Percentiles rank a stretch among this genome's conserved stretches.
Conservation (phyloP, 2,329 filamentous ascomycete genomes). For the Penicillium corylophilum region DNA sequence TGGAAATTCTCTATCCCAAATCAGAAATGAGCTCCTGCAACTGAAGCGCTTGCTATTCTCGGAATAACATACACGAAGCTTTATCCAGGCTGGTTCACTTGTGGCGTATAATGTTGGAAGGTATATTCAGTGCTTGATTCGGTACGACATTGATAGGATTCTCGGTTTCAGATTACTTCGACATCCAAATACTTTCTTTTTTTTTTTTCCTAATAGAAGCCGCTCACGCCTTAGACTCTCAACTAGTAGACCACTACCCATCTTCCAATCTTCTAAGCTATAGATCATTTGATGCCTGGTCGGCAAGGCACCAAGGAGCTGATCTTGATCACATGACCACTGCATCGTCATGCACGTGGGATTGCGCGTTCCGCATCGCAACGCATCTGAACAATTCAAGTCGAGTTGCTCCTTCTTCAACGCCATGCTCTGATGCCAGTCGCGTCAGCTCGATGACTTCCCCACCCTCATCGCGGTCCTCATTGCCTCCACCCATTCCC, state of each 20-base stretch:
- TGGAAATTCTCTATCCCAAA: too few relatives aligned
- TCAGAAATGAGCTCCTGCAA: neutral
- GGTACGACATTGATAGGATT: neutral
- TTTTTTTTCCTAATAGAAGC: too few relatives aligned
- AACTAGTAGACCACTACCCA: too few relatives aligned
- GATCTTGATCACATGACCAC: slow-evolving; percentile 11
- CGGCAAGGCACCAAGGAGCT: neutral
- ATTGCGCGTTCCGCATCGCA: slow-evolving; percentile 13
- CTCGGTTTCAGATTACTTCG: too few relatives aligned
- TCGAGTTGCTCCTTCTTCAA: slow-evolving; percentile 6
- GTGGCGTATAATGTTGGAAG: too few relatives aligned
- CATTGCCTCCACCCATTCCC: slow-evolving; percentile 45
- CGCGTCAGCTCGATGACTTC: slow-evolving; percentile 34
- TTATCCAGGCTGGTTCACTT: too few relatives aligned
- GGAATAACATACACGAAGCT: neutral
- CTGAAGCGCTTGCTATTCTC: neutral
- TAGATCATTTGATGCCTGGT: neutral
- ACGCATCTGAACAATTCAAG: slow-evolving; percentile 2
- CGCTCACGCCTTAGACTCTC: too few relatives aligned
- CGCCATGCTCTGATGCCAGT: slow-evolving; percentile 31
- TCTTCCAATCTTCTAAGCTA: neutral
- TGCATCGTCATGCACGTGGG: slow-evolving; percentile 9
- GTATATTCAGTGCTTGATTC: neutral
- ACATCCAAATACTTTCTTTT: neutral
- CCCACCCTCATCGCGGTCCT: slow-evolving; percentile 33